Conservation (phyloP, 2,329 filamentous ascomycete genomes). For the Alternaria sp. region DNA sequence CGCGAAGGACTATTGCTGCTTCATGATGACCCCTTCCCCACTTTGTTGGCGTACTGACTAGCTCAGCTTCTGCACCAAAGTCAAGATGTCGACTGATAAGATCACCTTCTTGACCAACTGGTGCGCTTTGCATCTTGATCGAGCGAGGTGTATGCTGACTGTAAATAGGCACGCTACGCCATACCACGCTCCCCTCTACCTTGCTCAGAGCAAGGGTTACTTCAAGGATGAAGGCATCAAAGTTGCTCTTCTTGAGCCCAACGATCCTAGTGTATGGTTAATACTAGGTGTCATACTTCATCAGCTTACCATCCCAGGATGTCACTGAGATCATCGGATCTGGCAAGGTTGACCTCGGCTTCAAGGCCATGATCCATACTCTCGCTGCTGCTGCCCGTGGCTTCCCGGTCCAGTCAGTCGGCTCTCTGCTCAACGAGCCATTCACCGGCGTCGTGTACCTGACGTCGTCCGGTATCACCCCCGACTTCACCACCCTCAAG, state of each 20-base stretch:
- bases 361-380: constrained; percentile 86
- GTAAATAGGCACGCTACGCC: constrained; percentile 76
- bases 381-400: constrained; percentile 77
- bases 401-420: constrained; percentile 75
- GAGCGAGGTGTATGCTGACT: constrained; percentile 10
- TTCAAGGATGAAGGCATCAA: constrained; percentile 79
- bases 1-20: constrained; percentile 82
- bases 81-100: constrained; percentile 80
- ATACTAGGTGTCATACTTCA: not conserved
- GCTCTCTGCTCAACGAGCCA: constrained; percentile 77
- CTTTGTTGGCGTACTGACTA: constrained; percentile 33
- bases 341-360: constrained; percentile 77
- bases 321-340: constrained; percentile 82
- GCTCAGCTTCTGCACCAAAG: constrained; percentile 52
- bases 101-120: constrained; percentile 86
- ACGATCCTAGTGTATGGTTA: constrained; percentile 70
- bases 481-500: constrained; percentile 76
- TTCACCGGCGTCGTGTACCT: constrained; percentile 82
- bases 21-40: constrained; percentile 51
- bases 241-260: constrained; percentile 77
- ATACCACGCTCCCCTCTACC: constrained; percentile 79
- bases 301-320: constrained; percentile 55
- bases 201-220: constrained; percentile 77
- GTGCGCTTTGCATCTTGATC: constrained; percentile 53
- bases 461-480: constrained; percentile 74